Conservation (phyloP, 1,139 yeast species). For the Saccharomyces hybrid region DNA sequence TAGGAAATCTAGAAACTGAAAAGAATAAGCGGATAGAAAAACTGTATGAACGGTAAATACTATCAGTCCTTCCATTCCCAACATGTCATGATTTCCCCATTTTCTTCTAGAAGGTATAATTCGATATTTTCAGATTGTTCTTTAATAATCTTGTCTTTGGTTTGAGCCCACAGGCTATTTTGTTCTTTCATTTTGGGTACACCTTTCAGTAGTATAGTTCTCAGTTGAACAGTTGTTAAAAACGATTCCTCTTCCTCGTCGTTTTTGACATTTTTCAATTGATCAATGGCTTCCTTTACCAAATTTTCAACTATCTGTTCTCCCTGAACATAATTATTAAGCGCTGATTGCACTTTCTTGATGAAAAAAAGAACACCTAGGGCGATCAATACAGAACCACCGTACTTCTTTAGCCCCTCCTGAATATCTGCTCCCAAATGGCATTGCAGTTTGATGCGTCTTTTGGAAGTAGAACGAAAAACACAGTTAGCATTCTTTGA, state of each 20-base stretch:
- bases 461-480: constrained; percentile 57
- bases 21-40: too few relatives aligned
- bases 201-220: constrained; percentile 51
- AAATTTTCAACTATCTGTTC: constrained; percentile 33
- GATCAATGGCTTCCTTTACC: constrained; percentile 36
- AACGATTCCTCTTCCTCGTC: constrained; percentile 29
- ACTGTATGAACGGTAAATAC: too few relatives aligned
- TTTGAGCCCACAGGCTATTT: constrained; percentile 49
- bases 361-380: background rate
- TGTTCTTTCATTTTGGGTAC: constrained; percentile 38
- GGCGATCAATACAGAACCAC: constrained; percentile 19
- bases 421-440: constrained; percentile 29
- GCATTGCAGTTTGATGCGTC: constrained; percentile 49
- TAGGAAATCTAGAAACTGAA: background rate
- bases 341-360: background rate
- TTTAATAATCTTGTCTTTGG: constrained; percentile 52
- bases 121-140: constrained; percentile 32
- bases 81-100: constrained; percentile 76
- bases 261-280: constrained; percentile 36
- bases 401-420: constrained; percentile 43
- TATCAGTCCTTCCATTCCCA: constrained; percentile 61
- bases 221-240: constrained; percentile 64
- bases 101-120: constrained; percentile 43
- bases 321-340: constrained; percentile 29
- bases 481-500: background rate